These are phyloP conservation scores for Urochloa ruziziensis DNA, from an alignment of 176 grass and related monocot genomes.

Conservation along the genomic window DNA sequence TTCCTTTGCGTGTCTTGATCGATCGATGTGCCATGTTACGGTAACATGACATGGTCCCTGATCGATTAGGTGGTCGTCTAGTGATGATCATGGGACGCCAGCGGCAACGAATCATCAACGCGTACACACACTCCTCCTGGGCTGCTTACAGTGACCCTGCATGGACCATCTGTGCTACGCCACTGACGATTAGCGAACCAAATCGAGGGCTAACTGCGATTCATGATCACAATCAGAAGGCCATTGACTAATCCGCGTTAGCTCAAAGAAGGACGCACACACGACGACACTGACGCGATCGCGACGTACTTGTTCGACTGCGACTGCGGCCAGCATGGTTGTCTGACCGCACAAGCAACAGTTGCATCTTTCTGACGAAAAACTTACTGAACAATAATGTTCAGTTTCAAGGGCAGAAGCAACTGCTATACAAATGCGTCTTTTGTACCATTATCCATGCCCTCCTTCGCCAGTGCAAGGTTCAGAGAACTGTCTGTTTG, in stretches of 20 bases:
- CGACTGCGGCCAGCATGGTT: neutral
- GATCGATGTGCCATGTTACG: slow-evolving; percentile 34
- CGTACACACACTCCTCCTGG: neutral
- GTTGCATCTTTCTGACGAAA: neutral
- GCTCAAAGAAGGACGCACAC: neutral
- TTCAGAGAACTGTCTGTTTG: neutral
- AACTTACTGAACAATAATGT: neutral
- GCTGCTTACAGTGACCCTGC: neutral
- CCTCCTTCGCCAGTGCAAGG: neutral
- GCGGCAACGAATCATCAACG: slow-evolving; percentile 15
- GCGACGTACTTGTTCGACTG: neutral
- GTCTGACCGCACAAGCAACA: slow-evolving; percentile 10
- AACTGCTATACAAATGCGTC: neutral
- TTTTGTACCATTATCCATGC: neutral
- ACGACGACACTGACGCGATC: neutral
- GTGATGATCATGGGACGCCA: neutral
- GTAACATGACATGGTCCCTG: slow-evolving; percentile 53
- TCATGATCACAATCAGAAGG: neutral
- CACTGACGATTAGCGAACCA: neutral
- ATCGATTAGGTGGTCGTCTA: neutral
- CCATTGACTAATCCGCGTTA: neutral
- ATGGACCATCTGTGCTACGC: neutral
- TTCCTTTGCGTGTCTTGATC: slow-evolving; percentile 12
- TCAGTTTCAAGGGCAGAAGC: neutral
- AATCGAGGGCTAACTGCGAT: neutral